Evolutionary conservation across 2,329 filamentous ascomycete species (phyloP).

Genomic region (Thelonectria blattea): DNA sequence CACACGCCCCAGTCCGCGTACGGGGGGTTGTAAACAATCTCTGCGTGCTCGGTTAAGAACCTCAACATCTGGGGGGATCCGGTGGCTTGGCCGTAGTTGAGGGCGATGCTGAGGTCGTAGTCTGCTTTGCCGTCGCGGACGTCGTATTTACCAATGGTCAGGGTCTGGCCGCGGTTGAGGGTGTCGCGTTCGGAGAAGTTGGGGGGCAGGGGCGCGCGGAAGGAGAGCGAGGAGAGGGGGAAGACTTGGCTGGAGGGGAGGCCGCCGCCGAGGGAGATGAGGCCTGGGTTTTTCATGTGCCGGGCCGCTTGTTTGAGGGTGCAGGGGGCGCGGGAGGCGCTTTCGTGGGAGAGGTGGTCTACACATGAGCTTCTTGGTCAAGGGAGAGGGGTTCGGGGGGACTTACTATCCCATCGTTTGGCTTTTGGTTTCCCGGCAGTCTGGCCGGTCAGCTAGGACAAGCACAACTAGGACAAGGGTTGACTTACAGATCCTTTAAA

Average conservation of each 20-base stretch:
- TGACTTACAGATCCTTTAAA: conserved; percentile 75
- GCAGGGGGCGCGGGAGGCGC: conserved; percentile 64
- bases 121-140: conserved; percentile 60
- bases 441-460: conserved; percentile 29
- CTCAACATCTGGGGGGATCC: conserved; percentile 87
- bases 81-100: conserved; percentile 91
- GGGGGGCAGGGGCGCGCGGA: conserved; percentile 74
- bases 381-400: conserved; percentile 33
- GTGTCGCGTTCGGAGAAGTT: conserved; percentile 75
- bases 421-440: conserved; percentile 71
- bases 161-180: conserved; percentile 60
- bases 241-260: conserved; percentile 90
- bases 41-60: conserved; percentile 93
- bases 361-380: conserved; percentile 11
- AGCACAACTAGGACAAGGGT: neutral
- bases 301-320: conserved; percentile 84
- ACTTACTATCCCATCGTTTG: conserved; percentile 82
- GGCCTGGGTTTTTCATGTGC: conserved; percentile 77
- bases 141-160: conserved; percentile 85
- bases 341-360: conserved; percentile 69
- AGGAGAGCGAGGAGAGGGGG: conserved; percentile 78
- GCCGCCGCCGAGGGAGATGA: conserved; percentile 93
- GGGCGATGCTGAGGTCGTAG: conserved; percentile 81
- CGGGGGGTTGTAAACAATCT: conserved; percentile 84
- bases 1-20: conserved; percentile 91